These are phyloP conservation scores for Aspergillus sp. DNA, from an alignment of 2,329 filamentous ascomycete genomes.

Conservation along the genomic window DNA sequence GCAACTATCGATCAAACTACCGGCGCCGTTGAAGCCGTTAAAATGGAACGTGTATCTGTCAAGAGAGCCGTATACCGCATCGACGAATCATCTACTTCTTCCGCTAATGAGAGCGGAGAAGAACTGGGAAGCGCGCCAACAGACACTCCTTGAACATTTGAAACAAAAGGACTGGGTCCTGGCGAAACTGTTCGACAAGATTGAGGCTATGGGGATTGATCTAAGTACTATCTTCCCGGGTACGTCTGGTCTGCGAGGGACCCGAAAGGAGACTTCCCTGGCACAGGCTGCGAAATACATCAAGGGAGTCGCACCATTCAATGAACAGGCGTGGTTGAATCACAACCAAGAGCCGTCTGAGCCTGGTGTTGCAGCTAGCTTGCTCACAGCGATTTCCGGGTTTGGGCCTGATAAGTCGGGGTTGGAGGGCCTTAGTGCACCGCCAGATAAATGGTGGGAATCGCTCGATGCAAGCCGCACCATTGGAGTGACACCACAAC, in stretches of 20 bases:
- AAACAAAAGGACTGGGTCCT: conserved; percentile 53
- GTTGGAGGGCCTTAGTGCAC: conserved; percentile 9
- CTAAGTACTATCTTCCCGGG: conserved; percentile 51
- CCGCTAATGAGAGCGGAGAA: conserved; percentile 46
- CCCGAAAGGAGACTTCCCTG: conserved; percentile 39
- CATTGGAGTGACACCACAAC: conserved; percentile 1
- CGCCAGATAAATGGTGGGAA: conserved; percentile 29
- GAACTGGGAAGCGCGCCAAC: conserved; percentile 41
- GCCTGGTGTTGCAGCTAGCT: conserved; percentile 15
- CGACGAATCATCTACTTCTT: conserved; percentile 45
- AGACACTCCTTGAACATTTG: conserved; percentile 43
- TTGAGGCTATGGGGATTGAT: conserved; percentile 49
- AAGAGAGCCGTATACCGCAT: conserved; percentile 30
- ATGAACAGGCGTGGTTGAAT: conserved; percentile 40
- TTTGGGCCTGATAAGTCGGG: conserved; percentile 1
- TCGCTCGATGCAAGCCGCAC: conserved; percentile 10
- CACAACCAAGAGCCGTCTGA: conserved; percentile 14
- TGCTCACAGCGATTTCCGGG: conserved; percentile 18
- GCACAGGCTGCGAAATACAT: conserved; percentile 47
- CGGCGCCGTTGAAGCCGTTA: conserved; percentile 45
- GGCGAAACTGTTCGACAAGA: conserved; percentile 49
- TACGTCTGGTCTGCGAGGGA: conserved; percentile 38
- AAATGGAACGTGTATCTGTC: conserved; percentile 45
- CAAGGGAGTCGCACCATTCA: conserved; percentile 48
- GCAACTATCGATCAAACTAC: conserved; percentile 42